Base-by-base conservation (phyloP, 768 basidiomycete species). In the Clitopilus passeckerianus region DNA sequence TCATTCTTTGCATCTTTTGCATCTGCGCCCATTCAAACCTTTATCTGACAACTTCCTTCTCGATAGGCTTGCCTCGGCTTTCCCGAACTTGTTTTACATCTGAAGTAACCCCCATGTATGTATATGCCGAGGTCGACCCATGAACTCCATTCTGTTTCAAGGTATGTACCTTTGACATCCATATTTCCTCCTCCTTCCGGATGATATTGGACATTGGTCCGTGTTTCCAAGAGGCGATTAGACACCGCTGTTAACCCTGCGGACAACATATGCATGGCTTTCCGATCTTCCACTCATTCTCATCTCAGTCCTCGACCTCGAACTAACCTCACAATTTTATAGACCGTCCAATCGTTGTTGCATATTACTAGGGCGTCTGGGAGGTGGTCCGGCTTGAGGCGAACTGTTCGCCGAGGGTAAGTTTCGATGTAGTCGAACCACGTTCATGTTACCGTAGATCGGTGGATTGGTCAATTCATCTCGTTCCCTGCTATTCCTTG, bases 181-280 rank as follows among this genome's bases (percentile, higher is more conserved):
- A 12, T 22, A 27, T 43, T 44, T 37, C 54, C 54, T 34, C 33
- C 34, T 23, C 5, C 18, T 55, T 34, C 54, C 14, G 30, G 64
- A 68, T 80, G 81, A 86, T 86, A 87, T 87, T 62, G 67, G 71
- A 87, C 88, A 88, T 86, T 90, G 90, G 89, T 92, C 90, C 89
- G 90, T 92, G 90, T 91, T 92, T 89, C 90, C 82, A 83, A 91
- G 88, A 83, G 84, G 86, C 84, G 90, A 85, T 76, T 86, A 92
- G 89, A 91, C 86, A 87, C 81, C 90, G 86, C 86, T 84, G 81
- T 74, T 73, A 73, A 82, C 71, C 71, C 77, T 90, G 90, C 87
- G 77, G 90, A 91, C 65, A 89, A 68, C 66, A 75, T 72, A 75
- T 70, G 79, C 87, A 79, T 86, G 84, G 87, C 87, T 70, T 64